Conservation (phyloP, 1,284 basidiomycete genomes). For the Microbotryomycetes sp. region DNA sequence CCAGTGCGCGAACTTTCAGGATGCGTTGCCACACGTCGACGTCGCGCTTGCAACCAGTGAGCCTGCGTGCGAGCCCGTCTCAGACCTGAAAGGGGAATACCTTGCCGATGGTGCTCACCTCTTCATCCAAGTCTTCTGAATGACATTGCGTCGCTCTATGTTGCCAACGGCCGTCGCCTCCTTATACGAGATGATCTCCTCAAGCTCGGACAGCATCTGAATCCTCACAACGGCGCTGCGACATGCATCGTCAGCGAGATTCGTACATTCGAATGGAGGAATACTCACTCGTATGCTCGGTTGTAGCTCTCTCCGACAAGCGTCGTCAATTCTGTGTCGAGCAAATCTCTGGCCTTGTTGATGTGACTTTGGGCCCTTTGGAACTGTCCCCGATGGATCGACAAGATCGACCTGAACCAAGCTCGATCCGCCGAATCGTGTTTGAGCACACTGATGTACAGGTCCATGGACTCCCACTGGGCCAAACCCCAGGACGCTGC, state of each 20-base stretch:
- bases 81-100: not conserved
- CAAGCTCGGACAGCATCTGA: slow-evolving; percentile 96
- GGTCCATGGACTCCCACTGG: slow-evolving; percentile 98
- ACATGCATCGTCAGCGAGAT: not conserved
- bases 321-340: slow-evolving; percentile 86
- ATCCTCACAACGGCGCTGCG: slow-evolving; percentile 87
- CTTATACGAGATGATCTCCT: slow-evolving; percentile 97
- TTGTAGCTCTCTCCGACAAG: slow-evolving; percentile 95
- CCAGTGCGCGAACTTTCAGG: slow-evolving; percentile 88
- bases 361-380: slow-evolving; percentile 84
- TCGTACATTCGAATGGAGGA: not conserved
- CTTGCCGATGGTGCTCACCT: slow-evolving; percentile 59
- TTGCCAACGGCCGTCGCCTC: slow-evolving; percentile 70
- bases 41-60: slow-evolving; percentile 95
- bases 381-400: slow-evolving; percentile 94
- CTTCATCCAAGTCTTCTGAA: slow-evolving; percentile 92
- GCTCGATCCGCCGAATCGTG: slow-evolving; percentile 86
- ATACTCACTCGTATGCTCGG: slow-evolving; percentile 79
- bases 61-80: slow-evolving; percentile 44
- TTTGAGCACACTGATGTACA: slow-evolving; percentile 92
- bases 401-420: slow-evolving; percentile 93
- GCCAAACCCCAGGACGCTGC: slow-evolving; percentile 95
- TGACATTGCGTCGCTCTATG: slow-evolving; percentile 71
- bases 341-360: slow-evolving; percentile 83
- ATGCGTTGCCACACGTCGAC: slow-evolving; percentile 99